Evolutionary conservation across 2,329 filamentous ascomycete genomes (phyloP).

Genomic region (Sarocladium kiliense): DNA sequence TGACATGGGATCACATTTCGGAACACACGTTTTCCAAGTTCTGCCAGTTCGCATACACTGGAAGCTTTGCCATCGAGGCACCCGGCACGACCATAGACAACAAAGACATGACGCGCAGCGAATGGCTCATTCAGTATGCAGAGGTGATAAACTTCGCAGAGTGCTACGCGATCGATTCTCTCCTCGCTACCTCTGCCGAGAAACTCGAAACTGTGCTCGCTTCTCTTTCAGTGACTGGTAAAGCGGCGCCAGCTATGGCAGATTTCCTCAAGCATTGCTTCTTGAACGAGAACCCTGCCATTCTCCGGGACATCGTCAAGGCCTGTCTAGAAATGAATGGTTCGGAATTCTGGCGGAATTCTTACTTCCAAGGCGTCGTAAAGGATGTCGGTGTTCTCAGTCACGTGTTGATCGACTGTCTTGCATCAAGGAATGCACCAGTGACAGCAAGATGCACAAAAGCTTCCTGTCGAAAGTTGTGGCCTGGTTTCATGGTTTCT

Average conservation of each 20-base stretch:
- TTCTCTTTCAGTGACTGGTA: not conserved
- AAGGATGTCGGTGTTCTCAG: not conserved
- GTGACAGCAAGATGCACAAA: not conserved
- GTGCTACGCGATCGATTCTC: not conserved
- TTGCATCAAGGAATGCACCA: not conserved
- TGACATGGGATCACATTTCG: not conserved
- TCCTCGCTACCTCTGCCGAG: not conserved
- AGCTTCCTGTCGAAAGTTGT: not conserved
- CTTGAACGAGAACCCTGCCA: not conserved
- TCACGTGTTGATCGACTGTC: not conserved
- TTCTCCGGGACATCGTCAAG: not conserved
- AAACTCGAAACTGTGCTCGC: not conserved
- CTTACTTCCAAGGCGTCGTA: not conserved
- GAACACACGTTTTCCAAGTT: conserved; percentile 2
- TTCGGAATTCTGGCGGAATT: not conserved
- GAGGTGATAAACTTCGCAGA: not conserved
- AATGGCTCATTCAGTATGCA: not conserved
- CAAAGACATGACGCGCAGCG: not conserved
- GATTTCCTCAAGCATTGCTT: not conserved
- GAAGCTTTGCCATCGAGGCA: not conserved
- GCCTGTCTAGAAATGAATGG: not conserved
- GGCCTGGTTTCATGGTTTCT: not conserved
- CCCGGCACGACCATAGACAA: not conserved
- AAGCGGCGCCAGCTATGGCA: not conserved
- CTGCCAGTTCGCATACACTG: not conserved